Evolutionary conservation across 176 grass and related monocot species (phyloP).

Genomic region (Typha latifolia): DNA sequence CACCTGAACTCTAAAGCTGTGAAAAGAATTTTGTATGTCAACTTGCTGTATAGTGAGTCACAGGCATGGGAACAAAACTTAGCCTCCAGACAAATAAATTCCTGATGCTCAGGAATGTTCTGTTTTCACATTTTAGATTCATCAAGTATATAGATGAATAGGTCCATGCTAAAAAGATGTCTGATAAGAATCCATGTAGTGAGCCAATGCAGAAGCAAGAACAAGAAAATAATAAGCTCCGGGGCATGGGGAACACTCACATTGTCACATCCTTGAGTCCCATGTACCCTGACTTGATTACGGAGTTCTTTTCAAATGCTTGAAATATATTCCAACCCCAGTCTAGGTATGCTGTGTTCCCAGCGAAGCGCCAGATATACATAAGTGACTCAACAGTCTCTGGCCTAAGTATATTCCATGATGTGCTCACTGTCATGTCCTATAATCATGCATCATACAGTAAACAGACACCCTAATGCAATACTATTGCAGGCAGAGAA

Average conservation of each 20-base stretch:
- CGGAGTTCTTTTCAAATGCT: conserved; percentile 69
- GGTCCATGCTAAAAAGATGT: too few species aligned
- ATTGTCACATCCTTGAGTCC: conserved; percentile 81
- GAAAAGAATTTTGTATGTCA: too few species aligned
- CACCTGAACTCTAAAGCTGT: too few species aligned
- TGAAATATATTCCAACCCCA: conserved; percentile 99
- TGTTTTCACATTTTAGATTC: too few species aligned
- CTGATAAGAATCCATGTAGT: too few species aligned
- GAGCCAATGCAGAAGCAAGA: not conserved
- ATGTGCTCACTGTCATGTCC: conserved; percentile 98
- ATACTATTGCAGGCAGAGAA: not conserved
- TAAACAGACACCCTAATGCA: not conserved
- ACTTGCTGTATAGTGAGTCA: too few species aligned
- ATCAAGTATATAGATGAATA: too few species aligned
- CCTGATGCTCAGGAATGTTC: too few species aligned
- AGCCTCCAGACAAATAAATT: too few species aligned
- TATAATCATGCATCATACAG: conserved; percentile 7
- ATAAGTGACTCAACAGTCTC: conserved; percentile 94
- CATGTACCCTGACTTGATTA: conserved; percentile 81
- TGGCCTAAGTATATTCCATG: conserved; percentile 97
- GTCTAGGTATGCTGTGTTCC: conserved; percentile 96
- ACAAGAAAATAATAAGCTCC: not conserved
- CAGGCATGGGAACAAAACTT: too few species aligned
- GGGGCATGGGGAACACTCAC: conserved; percentile 24
- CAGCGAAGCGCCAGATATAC: conserved; percentile 89